phyloP scores from a whole-genome alignment of 441 rosid genomes.

The Lepidium campestre region DNA sequence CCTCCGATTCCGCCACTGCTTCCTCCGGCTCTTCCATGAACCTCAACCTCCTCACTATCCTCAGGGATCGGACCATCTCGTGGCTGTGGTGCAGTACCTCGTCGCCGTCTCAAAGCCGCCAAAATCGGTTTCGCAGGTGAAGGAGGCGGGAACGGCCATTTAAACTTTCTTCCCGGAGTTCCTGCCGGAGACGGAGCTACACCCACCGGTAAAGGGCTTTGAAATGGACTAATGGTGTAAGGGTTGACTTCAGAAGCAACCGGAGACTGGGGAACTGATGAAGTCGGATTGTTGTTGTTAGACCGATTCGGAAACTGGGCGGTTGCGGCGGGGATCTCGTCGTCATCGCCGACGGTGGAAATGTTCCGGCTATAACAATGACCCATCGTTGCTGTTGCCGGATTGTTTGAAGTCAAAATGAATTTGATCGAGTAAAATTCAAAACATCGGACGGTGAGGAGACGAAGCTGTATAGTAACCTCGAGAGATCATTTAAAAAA shows the following conservation, averaged over 20 bases:
- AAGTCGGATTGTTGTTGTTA: not conserved
- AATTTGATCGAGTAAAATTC: constrained; percentile 26
- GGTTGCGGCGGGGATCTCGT: constrained; percentile 19
- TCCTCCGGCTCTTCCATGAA: constrained; percentile 34
- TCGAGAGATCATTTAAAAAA: not conserved
- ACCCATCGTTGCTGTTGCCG: constrained; percentile 45
- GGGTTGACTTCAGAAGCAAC: constrained; percentile 36
- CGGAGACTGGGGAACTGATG: constrained; percentile 28
- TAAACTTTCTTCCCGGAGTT: constrained; percentile 59
- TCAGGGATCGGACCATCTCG: constrained; percentile 46
- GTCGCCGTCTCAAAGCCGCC: constrained; percentile 46
- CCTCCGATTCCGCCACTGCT: constrained; percentile 26
- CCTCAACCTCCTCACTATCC: constrained; percentile 34
- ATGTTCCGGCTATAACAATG: constrained; percentile 66
- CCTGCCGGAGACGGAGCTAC: constrained; percentile 62
- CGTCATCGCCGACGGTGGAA: constrained; percentile 32
- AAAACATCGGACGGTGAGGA: constrained; percentile 28
- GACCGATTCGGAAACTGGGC: constrained; percentile 28
- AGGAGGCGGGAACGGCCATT: constrained; percentile 75
- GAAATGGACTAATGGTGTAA: constrained; percentile 52
- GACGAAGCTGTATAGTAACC: constrained; percentile 16
- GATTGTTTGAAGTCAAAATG: not conserved
- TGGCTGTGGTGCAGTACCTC: constrained; percentile 30
- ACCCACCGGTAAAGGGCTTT: constrained; percentile 58
- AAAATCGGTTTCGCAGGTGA: constrained; percentile 76